phyloP scores from a whole-genome alignment of 345 rosid genomes.

The Barbarea vulgaris region DNA sequence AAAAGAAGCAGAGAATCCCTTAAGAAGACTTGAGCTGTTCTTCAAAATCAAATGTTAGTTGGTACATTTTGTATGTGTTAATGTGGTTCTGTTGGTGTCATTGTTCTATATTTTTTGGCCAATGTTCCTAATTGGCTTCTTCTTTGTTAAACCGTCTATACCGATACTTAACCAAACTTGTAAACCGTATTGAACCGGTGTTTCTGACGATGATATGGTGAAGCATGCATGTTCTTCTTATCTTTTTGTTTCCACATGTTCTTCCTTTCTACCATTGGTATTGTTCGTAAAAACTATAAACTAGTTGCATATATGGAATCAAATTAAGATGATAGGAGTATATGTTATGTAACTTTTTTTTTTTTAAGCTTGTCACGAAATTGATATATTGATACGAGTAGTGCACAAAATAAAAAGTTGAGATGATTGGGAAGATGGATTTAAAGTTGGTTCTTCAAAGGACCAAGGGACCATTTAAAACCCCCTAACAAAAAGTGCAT shows the following conservation, averaged over 20 bases:
- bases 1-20: slow-evolving; percentile 1
- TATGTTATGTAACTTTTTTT: neutral
- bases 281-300: neutral
- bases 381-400: neutral
- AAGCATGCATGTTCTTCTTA: slow-evolving; percentile 19
- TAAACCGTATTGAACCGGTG: slow-evolving; percentile 16
- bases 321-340: neutral
- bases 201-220: slow-evolving; percentile 11
- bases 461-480: slow-evolving; percentile 28
- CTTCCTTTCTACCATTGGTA: neutral
- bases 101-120: slow-evolving; percentile 24
- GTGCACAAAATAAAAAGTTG: slow-evolving; percentile 13
- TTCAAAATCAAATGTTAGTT: slow-evolving; percentile 15
- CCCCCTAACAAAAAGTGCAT: slow-evolving; percentile 25
- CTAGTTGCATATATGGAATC: neutral
- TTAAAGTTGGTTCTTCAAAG: slow-evolving; percentile 28
- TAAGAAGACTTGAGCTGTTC: slow-evolving; percentile 13
- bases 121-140: slow-evolving; percentile 12
- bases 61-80: slow-evolving; percentile 23
- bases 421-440: slow-evolving; percentile 21
- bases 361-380: neutral
- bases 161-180: slow-evolving; percentile 22
- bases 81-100: slow-evolving; percentile 27
- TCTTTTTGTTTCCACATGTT: neutral
- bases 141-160: slow-evolving; percentile 15